These are phyloP conservation scores for Melanomma pulvis-pyrius DNA, from an alignment of 495 filamentous ascomycete genomes.

Conservation along the genomic window DNA sequence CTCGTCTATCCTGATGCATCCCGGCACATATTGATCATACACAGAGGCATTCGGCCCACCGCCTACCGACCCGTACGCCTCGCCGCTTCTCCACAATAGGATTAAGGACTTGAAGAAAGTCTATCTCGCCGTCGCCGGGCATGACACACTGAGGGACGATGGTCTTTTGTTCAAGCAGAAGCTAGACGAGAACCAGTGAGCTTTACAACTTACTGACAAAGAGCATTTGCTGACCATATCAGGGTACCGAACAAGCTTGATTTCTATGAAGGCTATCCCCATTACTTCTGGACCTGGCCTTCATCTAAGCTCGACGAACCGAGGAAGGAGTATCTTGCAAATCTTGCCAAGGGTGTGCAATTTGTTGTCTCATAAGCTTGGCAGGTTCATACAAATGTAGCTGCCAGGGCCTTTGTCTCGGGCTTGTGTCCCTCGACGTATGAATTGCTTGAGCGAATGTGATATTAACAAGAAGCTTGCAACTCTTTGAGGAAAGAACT, in stretches of 20 bases:
- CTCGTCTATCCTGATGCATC: background rate
- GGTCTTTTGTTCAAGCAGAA: conserved; percentile 30
- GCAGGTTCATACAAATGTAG: background rate
- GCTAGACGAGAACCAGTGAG: conserved; percentile 33
- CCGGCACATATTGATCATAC: background rate
- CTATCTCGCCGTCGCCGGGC: conserved; percentile 30
- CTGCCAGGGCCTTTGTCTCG: background rate
- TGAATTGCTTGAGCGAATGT: too few species aligned
- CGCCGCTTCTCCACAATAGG: conserved; percentile 27
- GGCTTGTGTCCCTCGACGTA: too few species aligned
- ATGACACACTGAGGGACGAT: conserved; percentile 35
- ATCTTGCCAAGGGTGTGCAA: conserved; percentile 23
- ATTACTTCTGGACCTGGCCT: conserved; percentile 32
- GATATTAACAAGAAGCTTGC: too few species aligned
- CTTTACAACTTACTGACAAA: too few species aligned
- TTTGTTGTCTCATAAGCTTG: conserved; percentile 12
- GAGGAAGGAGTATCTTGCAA: conserved; percentile 19
- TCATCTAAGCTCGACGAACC: conserved; percentile 22
- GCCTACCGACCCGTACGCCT: conserved; percentile 30
- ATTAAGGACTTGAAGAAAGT: conserved; percentile 32
- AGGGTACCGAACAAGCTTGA: conserved; percentile 31
- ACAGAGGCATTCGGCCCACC: conserved; percentile 32
- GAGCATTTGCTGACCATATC: background rate
- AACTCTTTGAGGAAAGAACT: too few species aligned
- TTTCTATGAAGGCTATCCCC: conserved; percentile 29